Base-by-base conservation (phyloP, 331 rosid species). In the Phaseolus coccineus region DNA sequence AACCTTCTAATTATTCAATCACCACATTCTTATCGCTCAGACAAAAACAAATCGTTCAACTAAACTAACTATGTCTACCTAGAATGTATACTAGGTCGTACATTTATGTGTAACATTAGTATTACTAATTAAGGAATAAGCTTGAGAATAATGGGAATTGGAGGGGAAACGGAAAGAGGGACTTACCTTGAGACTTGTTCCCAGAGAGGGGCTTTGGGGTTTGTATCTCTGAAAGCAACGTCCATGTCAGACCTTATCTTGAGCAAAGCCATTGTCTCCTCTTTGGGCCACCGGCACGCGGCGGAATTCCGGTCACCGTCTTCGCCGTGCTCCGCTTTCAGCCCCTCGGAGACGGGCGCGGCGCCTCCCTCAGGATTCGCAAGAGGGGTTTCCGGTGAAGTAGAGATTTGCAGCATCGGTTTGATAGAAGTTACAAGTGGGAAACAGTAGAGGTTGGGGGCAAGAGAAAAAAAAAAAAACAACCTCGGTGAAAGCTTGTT, bases 211-310 rank as follows among this genome's bases (percentile, higher is more conserved):
- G 89, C 90, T 88, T 91, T 93, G 66, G 87, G 76, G 84, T 25
- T 86, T 7, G 86, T 73, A 12, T 87, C 93, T 50, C 83, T 87
- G 82, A 93, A 93, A 40, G 81, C 89, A 47, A 69, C 73, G 61
- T 89, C 98, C 98, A 93, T 93, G 5, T 84, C 90, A 1, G 93
- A 87, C 92, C 98, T 88, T 82, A 93, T 88, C 47, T 88, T 83
- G 5, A 93, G 84, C 87, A 93, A 70, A 70, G 97, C 97, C 88
- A 89, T 51, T 73, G 97, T 88, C 77, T 93, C 98, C 44, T 84
- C 87, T 0, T 87, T 85, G 0, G 98, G 97, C 98, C 97, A 92
- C 7, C 97, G 91, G 82, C 81, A 87, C 10, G 87, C 89, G 27
- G 82, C 37, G 83, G 80, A 82, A 80, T 78, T 89, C 73, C 89